A percentile compares a stretch with the other conserved stretches of the same genome.
Conservation (phyloP, 768 basidiomycete genomes). For the Candolleomyces efflorescens region DNA sequence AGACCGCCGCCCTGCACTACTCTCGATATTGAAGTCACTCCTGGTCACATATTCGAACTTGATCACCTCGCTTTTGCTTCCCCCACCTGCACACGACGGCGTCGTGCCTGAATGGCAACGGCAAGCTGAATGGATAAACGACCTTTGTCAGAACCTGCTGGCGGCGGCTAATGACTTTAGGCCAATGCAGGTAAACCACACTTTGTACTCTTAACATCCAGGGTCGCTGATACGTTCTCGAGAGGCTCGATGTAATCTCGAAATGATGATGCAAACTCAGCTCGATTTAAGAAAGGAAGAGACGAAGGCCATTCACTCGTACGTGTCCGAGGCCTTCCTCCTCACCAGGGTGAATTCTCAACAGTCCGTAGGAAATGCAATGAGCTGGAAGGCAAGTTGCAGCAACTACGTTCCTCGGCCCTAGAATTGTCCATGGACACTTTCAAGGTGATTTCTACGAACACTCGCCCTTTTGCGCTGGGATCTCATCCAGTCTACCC, state of each 20-base stretch:
- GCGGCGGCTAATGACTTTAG: conserved; percentile 86
- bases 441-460: not conserved
- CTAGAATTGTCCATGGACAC: conserved; percentile 7
- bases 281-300: conserved; percentile 71
- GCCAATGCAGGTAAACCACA: conserved; percentile 68
- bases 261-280: conserved; percentile 78
- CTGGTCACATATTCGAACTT: conserved; percentile 77
- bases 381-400: conserved; percentile 57
- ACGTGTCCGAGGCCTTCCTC: conserved; percentile 19
- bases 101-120: conserved; percentile 67
- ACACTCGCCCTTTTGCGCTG: not conserved
- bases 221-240: not conserved
- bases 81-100: conserved; percentile 42
- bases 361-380: conserved; percentile 60
- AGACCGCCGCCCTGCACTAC: conserved; percentile 78
- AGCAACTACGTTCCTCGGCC: conserved; percentile 42
- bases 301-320: conserved; percentile 67
- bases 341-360: not conserved
- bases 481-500: not conserved
- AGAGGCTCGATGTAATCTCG: conserved; percentile 77
- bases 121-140: conserved; percentile 76
- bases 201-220: not conserved
- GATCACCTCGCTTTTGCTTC: conserved; percentile 63
- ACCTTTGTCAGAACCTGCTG: conserved; percentile 84
- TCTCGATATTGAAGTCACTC: conserved; percentile 69